Evolutionary conservation across 805 yeast species (phyloP).

Genomic region (Suhomyces sp.): DNA sequence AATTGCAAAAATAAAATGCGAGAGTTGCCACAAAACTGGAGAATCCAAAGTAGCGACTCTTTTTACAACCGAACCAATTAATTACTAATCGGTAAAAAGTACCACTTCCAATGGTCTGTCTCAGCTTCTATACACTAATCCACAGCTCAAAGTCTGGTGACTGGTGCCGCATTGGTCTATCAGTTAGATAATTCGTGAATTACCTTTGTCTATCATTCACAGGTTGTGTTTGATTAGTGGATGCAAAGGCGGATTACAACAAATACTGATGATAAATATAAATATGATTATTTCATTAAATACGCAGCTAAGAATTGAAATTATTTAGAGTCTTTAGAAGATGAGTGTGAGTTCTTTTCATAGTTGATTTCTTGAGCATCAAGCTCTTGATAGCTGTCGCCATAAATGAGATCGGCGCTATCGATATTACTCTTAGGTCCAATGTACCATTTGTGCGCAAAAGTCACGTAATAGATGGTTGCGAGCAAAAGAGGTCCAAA

Average conservation of each 20-base stretch:
- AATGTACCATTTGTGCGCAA: constrained; percentile 57
- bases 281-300: not conserved
- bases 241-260: not conserved
- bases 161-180: not conserved
- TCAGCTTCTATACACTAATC: no score
- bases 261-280: not conserved
- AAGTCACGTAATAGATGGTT: constrained; percentile 47
- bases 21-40: not conserved
- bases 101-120: no score
- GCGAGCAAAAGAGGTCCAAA: constrained; percentile 57
- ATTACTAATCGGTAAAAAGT: not conserved
- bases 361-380: not conserved
- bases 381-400: constrained; percentile 13
- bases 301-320: not conserved
- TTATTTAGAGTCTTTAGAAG: not conserved
- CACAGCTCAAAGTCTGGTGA: no score
- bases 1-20: not conserved
- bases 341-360: not conserved
- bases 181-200: not conserved
- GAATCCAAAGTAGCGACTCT: not conserved
- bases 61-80: not conserved
- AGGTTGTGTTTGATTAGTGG: not conserved
- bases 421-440: constrained; percentile 60
- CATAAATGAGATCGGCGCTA: constrained; percentile 27
- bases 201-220: not conserved